Base-by-base conservation (phyloP, 1,139 yeast genomes). In the Lodderomyces elongisporus region DNA sequence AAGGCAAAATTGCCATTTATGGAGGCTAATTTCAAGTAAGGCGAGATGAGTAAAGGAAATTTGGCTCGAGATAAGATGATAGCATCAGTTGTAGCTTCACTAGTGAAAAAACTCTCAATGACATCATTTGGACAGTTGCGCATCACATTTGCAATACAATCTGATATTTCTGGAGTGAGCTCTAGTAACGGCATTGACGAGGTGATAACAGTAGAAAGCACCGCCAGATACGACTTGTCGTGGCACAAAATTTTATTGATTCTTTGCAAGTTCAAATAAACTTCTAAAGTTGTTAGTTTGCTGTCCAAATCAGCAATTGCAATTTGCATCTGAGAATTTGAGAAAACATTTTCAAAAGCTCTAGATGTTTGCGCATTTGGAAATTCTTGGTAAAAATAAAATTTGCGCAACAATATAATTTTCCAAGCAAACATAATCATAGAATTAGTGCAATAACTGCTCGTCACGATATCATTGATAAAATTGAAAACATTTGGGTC, bases 361-460 rank as follows among this genome's bases (percentile, higher is more conserved):
- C 14, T 25, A 3, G 45, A 35, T 28, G 44, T 44, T 6, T 30
- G 30, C 22, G 39, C 28, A 10, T 31, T 26, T 10, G 42, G 39
- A 10, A 27, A 57, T 34, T 72, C 78, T 35, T 71, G 70, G 10
- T 74, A 51, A 18, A 74, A 54, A 27, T 70, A 60, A 4, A 70
- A 63, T 40, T 80, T 77, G 34, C 80, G 62, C 43, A 77, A 77
- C 6, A 81, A 51, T 4, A 80, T 58, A 14, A 84, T 72, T 9
- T 85, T 74, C 95, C 95, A 87, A 21, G 79, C 72, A 46, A 83
- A 81, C 32, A 74, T 54, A 1, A 79, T 58, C 4, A 81, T 60
- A 1, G 85, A 57, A 39, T 76, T 74, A 10, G 44, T 37, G 32
- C 56, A 56, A 16, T 43, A 27, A 2, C 58, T 43, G 8, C 60